Evolutionary conservation across 73 alveolate species (phyloP), one percentile per base, ranked within the genome.

Genomic region (Effrenium voratum): DNA sequence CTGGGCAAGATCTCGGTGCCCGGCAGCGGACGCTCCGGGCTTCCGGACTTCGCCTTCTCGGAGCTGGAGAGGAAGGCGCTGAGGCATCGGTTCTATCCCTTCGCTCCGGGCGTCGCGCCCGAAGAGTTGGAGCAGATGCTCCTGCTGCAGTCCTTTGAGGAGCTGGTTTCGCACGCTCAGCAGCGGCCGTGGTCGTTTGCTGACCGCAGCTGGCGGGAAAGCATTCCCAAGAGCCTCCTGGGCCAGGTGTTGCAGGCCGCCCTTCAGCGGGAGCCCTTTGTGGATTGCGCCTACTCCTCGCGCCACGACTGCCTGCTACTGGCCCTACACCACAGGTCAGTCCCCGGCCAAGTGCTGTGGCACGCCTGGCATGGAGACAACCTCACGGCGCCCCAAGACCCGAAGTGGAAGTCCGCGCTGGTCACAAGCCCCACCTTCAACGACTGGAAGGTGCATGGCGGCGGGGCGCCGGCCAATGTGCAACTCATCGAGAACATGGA

Each of bases 41-140:
- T 72, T 44, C 82, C 82, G 46, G 82, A 72, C 49, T 47, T 34
- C 36, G 10, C 49, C 34, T 19, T 28, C 73, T 59, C 2, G 73
- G 8, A 28, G 36, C 16, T 15, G 34, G 6, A 28, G 49, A 1
- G 24, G 49, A 44, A 90, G 97, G 97, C 86, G 66, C 75, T 90
- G 76, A 90, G 83, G n/a, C 97, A 90, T 90, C 97, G 97, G 45
- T 68, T 90, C 97, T 90, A 90, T 87, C 97, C 97, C 47, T 90
- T 90, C 32, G 97, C 97, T 32, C 97, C 97, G 44, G 87, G 80
- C 34, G 97, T 90, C 45, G 49, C 97, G n/a, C 97, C 97, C 8
- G 86, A 90, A 26, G 88, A 68, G 60, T 57, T 90, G 97, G 97
- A 90, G 88, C 97, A 90, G 13, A 75, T 90, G 88, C 97, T 90